A percentile compares a stretch with the other conserved stretches of the same genome.
phyloP scores from a whole-genome alignment of 164 flowering plant species.

The Echeveria elegans region DNA sequence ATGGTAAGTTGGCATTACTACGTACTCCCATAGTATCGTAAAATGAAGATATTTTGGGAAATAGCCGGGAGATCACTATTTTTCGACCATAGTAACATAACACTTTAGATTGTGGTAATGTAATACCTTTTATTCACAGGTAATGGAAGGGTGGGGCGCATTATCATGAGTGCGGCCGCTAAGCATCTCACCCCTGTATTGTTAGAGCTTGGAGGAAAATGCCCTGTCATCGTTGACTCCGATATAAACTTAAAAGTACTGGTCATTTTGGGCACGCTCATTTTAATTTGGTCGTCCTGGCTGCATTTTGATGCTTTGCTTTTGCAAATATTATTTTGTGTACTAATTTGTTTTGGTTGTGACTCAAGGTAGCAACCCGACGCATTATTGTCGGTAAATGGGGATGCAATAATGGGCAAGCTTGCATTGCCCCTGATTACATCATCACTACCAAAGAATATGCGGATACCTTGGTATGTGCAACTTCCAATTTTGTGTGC shows the following conservation, averaged over 20 bases:
- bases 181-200: slow-evolving; percentile 13
- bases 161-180: slow-evolving; percentile 12
- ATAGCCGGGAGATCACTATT: background rate
- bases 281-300: background rate
- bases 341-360: background rate
- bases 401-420: slow-evolving; percentile 69
- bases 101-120: background rate
- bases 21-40: background rate
- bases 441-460: slow-evolving; percentile 56
- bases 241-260: slow-evolving; percentile 4
- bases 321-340: background rate
- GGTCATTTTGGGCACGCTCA: background rate
- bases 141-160: slow-evolving; percentile 10
- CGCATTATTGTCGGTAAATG: slow-evolving; percentile 66
- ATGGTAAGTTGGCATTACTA: background rate
- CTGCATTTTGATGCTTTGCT: background rate
- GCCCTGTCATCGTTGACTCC: slow-evolving; percentile 11
- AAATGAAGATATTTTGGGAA: background rate
- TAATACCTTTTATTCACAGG: slow-evolving; percentile 7
- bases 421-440: slow-evolving; percentile 68
- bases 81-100: background rate
- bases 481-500: background rate
- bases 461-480: slow-evolving; percentile 72
- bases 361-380: slow-evolving; percentile 53
- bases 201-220: slow-evolving; percentile 15